Evolutionary conservation across 306 rosid species (phyloP), one percentile per base, ranked within the genome.

Genomic region (Amphicarpaea edgeworthii): DNA sequence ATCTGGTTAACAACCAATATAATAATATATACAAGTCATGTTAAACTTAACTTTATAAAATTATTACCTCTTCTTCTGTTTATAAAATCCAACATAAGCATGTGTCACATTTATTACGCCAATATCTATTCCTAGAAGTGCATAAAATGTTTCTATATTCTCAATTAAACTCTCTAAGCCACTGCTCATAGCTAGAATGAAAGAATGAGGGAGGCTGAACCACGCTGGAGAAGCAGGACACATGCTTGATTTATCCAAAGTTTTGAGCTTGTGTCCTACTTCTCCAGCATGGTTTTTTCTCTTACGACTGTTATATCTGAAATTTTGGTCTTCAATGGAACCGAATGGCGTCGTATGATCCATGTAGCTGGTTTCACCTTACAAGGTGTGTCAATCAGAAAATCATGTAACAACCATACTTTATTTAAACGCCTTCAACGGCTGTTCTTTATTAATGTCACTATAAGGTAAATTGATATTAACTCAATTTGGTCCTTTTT

Each of bases 161-260:
- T 72, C 78, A n/a, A 32, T 65, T 72, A 58, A 72, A 12, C 51
- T 50, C 47, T 57, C 20, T 28, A 45, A 17, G 59, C 34, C 74
- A 42, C 57, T 62, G 12, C 21, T 57, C 19, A 16, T 68, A 21
- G n/a, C n/a, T n/a, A n/a, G n/a, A 47, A 17, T 53, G 34, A 50
- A 77, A 69, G 21, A 68, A 20, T 10, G 20, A 21, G 64, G 59
- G 87, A 82, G 86, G 77, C 76, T 57, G 65, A 84, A 77, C 85
- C 91, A 79, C 38, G 93, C 70, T 87, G 95, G 95, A 93, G 94
- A 93, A 87, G 91, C 98, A 93, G 95, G 93, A 87, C 85, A 92
- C 97, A 79, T 89, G 97, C 93, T 84, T 70, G 79, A 76, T 50
- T 30, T 46, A 55, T 54, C 55, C 40, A 75, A 75, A 68, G 50